A percentile compares a stretch with the other conserved stretches of the same genome.
phyloP scores from a whole-genome alignment of 768 basidiomycete species.

The Trametes cinnabarina region DNA sequence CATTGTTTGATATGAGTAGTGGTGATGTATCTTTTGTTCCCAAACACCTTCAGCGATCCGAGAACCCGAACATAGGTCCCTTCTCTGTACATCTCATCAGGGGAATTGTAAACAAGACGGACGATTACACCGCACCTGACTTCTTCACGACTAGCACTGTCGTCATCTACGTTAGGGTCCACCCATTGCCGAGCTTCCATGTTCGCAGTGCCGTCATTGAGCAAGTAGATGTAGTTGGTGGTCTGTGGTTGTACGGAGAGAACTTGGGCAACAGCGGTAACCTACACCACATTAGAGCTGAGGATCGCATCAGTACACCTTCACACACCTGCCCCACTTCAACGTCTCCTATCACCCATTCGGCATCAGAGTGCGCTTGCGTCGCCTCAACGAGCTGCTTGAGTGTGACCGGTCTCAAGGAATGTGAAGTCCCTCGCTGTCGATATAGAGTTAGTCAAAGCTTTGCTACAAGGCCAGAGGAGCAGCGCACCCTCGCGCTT shows the following conservation, averaged over 20 bases:
- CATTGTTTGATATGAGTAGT: conserved; percentile 69
- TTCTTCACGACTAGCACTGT: conserved; percentile 46
- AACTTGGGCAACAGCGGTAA: conserved; percentile 75
- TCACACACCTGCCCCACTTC: conserved; percentile 74
- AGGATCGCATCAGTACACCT: neutral
- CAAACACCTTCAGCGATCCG: conserved; percentile 80
- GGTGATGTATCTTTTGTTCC: conserved; percentile 78
- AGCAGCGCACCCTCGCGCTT: conserved; percentile 37
- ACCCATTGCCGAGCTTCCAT: conserved; percentile 84
- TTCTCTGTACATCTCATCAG: conserved; percentile 45
- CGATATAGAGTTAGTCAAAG: neutral
- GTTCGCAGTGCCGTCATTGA: conserved; percentile 85
- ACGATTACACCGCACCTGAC: conserved; percentile 39
- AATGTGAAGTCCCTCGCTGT: conserved; percentile 41
- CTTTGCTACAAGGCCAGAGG: neutral
- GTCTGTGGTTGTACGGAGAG: conserved; percentile 63
- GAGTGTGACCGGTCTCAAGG: conserved; percentile 73
- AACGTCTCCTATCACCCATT: conserved; percentile 78
- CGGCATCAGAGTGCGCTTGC: conserved; percentile 87
- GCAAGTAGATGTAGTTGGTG: conserved; percentile 75
- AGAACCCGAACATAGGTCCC: conserved; percentile 77
- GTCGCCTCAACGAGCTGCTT: conserved; percentile 70
- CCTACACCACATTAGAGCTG: conserved; percentile 36
- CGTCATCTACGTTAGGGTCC: conserved; percentile 60
- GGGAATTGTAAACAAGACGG: neutral